Base-by-base conservation (phyloP, 805 yeast species). In the Wickerhamomyces tratensis region DNA sequence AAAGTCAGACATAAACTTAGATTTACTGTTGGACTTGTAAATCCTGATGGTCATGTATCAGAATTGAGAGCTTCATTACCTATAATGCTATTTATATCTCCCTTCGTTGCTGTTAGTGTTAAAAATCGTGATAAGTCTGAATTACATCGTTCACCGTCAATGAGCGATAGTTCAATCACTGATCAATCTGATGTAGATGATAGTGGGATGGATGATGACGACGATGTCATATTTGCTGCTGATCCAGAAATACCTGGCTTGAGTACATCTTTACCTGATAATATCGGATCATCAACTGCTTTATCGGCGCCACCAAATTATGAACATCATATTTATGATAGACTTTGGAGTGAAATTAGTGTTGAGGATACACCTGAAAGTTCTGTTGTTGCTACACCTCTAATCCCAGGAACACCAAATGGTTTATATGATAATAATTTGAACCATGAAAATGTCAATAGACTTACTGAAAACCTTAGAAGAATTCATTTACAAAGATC, bases 1-100 rank as follows among this genome's bases (percentile, higher is more conserved):
- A 86, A 86, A 59, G 88, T 93, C 12, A 76, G 95, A 43, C 98
- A 93, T 64, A 89, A 88, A 63, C 63, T 93, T 43, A 83, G 86
- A 54, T 86, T 89, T 57, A 79, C 76, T 9, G 77, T 93, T 44
- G 82, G 86, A 2, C 69, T 93, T 48, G 62, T 77, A 36, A 91
- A 93, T 57, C 83, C 94, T 0, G 97, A 88, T 59, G 96, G 96
- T 4, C 98, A 91, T 57, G 79, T 82, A 4, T 86, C 96, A 1
- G 97, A 89, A 59, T 68, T 91, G 40, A 70, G 98, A 31, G 97
- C 97, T 0, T 82, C 96, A 0, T 67, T 91, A 48, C 98, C 98
- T 0, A 69, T 91, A 5, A 74, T 72, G 29, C 59, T 86, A 33
- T 86, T 82, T 59, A 81, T 87, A 26, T 75, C 82, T 6, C 97